Base-by-base conservation (phyloP, 768 basidiomycete species). In the Boletellus emodensis region DNA sequence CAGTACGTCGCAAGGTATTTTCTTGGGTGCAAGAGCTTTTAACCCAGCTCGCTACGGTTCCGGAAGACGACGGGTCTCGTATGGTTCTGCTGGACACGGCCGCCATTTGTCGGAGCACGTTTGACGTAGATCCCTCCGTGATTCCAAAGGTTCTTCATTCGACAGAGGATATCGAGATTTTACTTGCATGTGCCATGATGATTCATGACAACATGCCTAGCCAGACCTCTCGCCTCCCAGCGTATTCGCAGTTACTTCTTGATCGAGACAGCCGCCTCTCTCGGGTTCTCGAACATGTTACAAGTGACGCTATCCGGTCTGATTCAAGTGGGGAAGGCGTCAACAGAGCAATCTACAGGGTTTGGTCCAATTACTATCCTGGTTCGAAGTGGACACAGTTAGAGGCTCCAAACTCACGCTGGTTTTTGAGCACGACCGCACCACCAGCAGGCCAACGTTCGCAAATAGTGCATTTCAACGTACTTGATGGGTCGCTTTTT, bases 391-490 rank as follows among this genome's bases (percentile, higher is more conserved):
- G 71, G 71, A 26, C 18, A 0, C 43, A 24, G 10, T 30, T 62
- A n/a, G 32, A 32, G 1, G 8, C 15, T 17, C 64, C 68, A 1
- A 59, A 58, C 33, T 52, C 61, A 6, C 63, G 61, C n/a, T 72
- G 72, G 71, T 14, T 71, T 18, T 49, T 34, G 5, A 64, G 59
- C 14, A 46, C 34, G 9, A 68, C 73, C 0, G 46, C 51, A 7
- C 11, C 47, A 2, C 40, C 43, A 49, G 39, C 17, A 51, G 59
- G 32, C 13, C 28, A 12, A 44, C 17, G 22, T 32, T 51, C 57
- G 20, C 71, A 71, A 40, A 40, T n/a, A 14, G 62, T 79, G 6
- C 65, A 72, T 38, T 60, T 75, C 13, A 71, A 81, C 46, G 33
- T 79, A 3, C 52, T 78, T 6, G 32, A 58, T 8, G 67, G 65